Evolutionary conservation across 208 protist genomes (phyloP).

Genomic region (Crithidia mellificae): DNA sequence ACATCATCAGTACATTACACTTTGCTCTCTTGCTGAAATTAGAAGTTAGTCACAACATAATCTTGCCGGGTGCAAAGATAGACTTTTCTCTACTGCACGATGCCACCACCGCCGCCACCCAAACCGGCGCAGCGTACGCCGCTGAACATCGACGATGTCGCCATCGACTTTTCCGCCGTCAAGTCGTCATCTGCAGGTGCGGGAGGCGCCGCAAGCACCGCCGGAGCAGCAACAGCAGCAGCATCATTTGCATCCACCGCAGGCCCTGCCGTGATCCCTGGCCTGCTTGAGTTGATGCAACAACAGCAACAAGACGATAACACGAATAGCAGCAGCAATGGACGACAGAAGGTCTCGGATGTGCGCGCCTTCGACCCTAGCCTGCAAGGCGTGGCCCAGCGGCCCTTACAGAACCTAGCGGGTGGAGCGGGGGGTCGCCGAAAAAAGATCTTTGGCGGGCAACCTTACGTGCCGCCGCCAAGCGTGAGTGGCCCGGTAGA

Average conservation of each 20-base stretch:
- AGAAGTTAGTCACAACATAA: no score
- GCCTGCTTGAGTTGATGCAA: background rate
- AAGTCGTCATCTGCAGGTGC: no score
- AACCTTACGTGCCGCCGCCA: constrained; percentile 6
- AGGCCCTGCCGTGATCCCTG: background rate
- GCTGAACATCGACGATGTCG: constrained; percentile 62
- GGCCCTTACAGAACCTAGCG: background rate
- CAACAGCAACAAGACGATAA: constrained; percentile 31
- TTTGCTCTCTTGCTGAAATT: no score
- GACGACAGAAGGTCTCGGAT: constrained; percentile 22
- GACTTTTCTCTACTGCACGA: background rate
- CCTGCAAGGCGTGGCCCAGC: constrained; percentile 30
- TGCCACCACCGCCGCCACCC: background rate
- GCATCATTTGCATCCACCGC: constrained; percentile 1
- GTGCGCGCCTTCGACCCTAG: constrained; percentile 33
- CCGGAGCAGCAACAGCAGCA: no score
- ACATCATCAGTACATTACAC: no score
- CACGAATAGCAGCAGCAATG: no score
- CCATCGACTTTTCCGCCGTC: constrained; percentile 71
- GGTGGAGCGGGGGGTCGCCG: background rate
- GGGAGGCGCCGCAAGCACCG: no score
- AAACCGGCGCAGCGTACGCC: constrained; percentile 25
- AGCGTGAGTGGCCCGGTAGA: background rate
- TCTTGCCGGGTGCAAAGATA: no score
- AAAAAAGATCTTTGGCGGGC: constrained; percentile 21